phyloP scores from a whole-genome alignment of 208 protist genomes.

The Trypanosoma vivax region DNA sequence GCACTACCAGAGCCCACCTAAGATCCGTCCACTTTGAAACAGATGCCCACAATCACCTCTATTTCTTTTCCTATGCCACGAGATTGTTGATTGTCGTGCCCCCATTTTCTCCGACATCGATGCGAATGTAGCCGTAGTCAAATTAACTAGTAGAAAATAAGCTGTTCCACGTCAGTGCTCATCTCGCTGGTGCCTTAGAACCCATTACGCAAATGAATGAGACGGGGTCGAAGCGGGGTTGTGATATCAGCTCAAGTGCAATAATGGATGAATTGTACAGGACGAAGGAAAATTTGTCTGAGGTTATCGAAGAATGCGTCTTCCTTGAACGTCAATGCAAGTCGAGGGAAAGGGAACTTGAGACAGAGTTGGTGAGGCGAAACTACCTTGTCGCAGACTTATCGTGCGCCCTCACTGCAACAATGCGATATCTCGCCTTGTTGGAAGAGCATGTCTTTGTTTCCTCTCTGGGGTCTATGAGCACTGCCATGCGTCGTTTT shows the following conservation, averaged over 20 bases:
- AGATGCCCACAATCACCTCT: no score
- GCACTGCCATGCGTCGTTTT: slow-evolving; percentile 2
- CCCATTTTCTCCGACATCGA: no score
- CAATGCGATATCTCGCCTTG: slow-evolving; percentile 15
- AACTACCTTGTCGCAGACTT: slow-evolving; percentile 16
- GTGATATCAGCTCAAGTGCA: not conserved
- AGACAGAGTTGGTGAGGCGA: slow-evolving; percentile 20
- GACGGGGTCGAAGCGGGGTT: not conserved
- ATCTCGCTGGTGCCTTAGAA: no score
- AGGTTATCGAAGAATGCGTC: slow-evolving; percentile 76
- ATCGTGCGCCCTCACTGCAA: slow-evolving; percentile 12
- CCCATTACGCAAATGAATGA: not conserved
- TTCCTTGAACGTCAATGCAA: slow-evolving; percentile 62
- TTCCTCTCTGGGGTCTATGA: slow-evolving; percentile 15
- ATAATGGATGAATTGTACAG: slow-evolving; percentile 15
- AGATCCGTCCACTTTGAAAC: no score
- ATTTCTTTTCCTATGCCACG: no score
- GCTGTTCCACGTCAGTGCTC: no score
- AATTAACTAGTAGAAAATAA: no score
- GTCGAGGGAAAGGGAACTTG: slow-evolving; percentile 26
- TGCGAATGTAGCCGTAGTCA: no score
- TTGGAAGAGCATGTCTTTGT: slow-evolving; percentile 15
- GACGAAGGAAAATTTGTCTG: slow-evolving; percentile 39
- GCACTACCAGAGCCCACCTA: no score
- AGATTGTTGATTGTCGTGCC: no score